Evolutionary conservation across 2,329 filamentous ascomycete genomes (phyloP).

Genomic region (Alternaria triticina): DNA sequence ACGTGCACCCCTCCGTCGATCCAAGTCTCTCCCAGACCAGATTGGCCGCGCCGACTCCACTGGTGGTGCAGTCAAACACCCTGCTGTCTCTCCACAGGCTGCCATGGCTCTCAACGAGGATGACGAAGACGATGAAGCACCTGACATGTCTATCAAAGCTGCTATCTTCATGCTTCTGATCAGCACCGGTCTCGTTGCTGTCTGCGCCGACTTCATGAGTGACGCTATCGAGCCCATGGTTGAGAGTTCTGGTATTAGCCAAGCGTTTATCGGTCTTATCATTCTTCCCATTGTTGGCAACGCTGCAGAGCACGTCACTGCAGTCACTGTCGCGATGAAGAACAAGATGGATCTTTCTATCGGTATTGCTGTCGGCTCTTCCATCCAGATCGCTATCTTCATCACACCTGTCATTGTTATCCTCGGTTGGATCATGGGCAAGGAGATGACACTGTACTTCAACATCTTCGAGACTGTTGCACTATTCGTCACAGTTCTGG

Average conservation of each 20-base stretch:
- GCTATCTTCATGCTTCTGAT: slow-evolving; percentile 62
- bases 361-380: slow-evolving; percentile 78
- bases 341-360: slow-evolving; percentile 88
- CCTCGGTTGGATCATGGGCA: slow-evolving; percentile 78
- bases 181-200: slow-evolving; percentile 64
- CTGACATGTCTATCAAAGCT: slow-evolving; percentile 63
- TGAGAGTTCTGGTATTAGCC: slow-evolving; percentile 63
- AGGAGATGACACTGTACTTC: slow-evolving; percentile 71
- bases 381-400: slow-evolving; percentile 81
- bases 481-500: slow-evolving; percentile 80
- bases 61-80: slow-evolving; percentile 20
- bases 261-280: slow-evolving; percentile 81
- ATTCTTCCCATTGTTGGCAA: slow-evolving; percentile 84
- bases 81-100: slow-evolving; percentile 27
- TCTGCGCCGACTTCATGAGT: slow-evolving; percentile 75
- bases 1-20: slow-evolving; percentile 36
- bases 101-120: slow-evolving; percentile 24
- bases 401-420: slow-evolving; percentile 78
- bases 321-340: slow-evolving; percentile 79
- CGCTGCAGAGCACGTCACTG: slow-evolving; percentile 81
- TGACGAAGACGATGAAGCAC: slow-evolving; percentile 41
- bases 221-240: slow-evolving; percentile 74
- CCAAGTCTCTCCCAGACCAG: slow-evolving; percentile 46
- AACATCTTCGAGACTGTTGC: slow-evolving; percentile 70
- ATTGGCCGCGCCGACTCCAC: slow-evolving; percentile 37